Evolutionary conservation across 2,329 filamentous ascomycete species (phyloP).

Genomic region (Pestalotiopsis sp.): DNA sequence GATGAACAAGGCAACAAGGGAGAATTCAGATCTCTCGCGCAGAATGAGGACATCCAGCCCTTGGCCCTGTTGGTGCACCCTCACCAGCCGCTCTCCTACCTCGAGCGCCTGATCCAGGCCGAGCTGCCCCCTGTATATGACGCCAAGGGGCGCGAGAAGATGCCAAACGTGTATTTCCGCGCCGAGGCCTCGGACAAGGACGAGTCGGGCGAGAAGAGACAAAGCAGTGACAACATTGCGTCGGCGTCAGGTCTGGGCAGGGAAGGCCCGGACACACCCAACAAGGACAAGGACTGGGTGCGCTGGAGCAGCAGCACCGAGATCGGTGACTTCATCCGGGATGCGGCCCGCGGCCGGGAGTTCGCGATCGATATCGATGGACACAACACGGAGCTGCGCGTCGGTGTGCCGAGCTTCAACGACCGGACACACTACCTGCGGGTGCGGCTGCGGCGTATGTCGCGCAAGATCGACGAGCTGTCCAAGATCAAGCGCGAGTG

Average conservation of each 20-base stretch:
- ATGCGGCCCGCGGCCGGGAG: constrained; percentile 81
- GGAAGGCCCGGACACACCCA: constrained; percentile 49
- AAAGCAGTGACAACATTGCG: constrained; percentile 55
- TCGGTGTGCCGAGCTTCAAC: constrained; percentile 84
- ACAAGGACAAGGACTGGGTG: constrained; percentile 68
- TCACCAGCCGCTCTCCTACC: constrained; percentile 87
- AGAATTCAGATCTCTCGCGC: constrained; percentile 38
- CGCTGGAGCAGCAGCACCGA: constrained; percentile 89
- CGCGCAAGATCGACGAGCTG: constrained; percentile 68
- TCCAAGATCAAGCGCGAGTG: constrained; percentile 80
- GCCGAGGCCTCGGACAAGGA: constrained; percentile 75
- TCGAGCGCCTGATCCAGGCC: constrained; percentile 86
- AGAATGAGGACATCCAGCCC: constrained; percentile 76
- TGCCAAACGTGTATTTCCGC: constrained; percentile 77
- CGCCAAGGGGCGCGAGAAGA: constrained; percentile 66
- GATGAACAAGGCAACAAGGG: constrained; percentile 52
- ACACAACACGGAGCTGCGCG: constrained; percentile 63
- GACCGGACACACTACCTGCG: constrained; percentile 91
- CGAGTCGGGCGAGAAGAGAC: constrained; percentile 41
- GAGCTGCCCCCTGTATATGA: constrained; percentile 74
- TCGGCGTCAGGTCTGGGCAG: constrained; percentile 73
- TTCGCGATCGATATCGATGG: constrained; percentile 86
- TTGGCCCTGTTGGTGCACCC: constrained; percentile 85
- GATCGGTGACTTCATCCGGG: constrained; percentile 91
- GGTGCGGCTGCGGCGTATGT: constrained; percentile 73